Percentiles rank a stretch among this genome's conserved stretches.
Conservation (phyloP, 257 asterid genomes). For the Ophiorrhiza pumila region DNA sequence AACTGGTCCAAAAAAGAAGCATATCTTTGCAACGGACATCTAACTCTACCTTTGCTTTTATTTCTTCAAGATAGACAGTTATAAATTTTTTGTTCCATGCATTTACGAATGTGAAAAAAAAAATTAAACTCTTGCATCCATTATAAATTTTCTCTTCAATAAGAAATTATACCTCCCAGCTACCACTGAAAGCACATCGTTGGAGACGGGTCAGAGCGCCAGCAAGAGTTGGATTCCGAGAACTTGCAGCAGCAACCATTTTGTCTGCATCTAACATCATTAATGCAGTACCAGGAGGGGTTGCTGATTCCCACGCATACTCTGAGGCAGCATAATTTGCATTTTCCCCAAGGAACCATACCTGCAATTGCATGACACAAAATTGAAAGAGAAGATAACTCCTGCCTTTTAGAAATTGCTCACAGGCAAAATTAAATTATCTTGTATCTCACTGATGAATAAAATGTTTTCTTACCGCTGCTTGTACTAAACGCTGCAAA, state of each 20-base stretch:
- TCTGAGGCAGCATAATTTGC: conserved; percentile 99
- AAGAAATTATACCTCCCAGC: conserved; percentile 81
- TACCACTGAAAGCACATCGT: conserved; percentile 96
- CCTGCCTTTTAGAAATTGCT: conserved; percentile 6
- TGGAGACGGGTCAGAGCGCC: conserved; percentile 99
- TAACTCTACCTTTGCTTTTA: background rate
- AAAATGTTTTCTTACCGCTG: conserved; percentile 66
- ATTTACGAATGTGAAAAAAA: background rate
- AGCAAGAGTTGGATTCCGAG: conserved; percentile 96
- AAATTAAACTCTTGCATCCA: background rate
- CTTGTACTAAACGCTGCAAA: conserved; percentile 95
- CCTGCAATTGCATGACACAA: conserved; percentile 42
- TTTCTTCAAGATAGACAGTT: background rate
- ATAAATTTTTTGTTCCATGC: background rate
- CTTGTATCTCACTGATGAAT: conserved; percentile 8
- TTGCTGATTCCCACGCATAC: conserved; percentile 99
- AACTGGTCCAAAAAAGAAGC: background rate
- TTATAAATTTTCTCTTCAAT: background rate
- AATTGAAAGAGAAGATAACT: conserved; percentile 12
- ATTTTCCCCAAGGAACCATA: conserved; percentile 99
- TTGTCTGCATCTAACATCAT: conserved; percentile 99
- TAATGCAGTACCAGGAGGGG: conserved; percentile 99
- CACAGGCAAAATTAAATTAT: conserved; percentile 11
- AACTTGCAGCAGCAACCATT: conserved; percentile 99
- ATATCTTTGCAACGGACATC: background rate